phyloP scores from a whole-genome alignment of 495 filamentous ascomycete genomes.

The Astrothelium macrocarpum region DNA sequence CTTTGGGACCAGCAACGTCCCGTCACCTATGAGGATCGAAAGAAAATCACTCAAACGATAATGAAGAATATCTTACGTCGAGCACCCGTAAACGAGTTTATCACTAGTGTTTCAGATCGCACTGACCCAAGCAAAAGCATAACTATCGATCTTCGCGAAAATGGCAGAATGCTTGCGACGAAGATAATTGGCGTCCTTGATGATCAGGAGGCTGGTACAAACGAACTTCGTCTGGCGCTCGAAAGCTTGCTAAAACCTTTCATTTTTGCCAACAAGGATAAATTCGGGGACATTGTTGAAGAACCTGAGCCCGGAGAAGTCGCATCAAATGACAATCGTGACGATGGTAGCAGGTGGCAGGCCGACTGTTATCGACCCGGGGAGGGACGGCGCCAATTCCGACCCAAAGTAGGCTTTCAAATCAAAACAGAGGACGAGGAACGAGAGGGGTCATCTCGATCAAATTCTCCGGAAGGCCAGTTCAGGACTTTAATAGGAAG shows the following conservation, averaged over 20 bases:
- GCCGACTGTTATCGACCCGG: neutral
- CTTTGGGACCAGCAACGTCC: neutral
- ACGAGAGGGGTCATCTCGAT: neutral
- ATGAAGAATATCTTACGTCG: neutral
- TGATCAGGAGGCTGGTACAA: neutral
- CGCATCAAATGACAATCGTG: neutral
- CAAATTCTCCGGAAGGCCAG: neutral
- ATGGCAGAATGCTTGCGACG: neutral
- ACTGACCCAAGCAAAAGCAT: neutral
- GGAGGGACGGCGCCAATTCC: too few species aligned
- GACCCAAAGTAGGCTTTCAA: too few species aligned
- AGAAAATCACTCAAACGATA: neutral
- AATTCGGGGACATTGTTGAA: neutral
- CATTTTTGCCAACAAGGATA: neutral
- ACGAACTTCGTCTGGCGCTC: neutral
- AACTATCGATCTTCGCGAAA: neutral
- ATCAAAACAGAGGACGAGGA: neutral
- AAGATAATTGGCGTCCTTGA: neutral
- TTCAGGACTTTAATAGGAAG: too few species aligned
- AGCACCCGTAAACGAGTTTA: neutral
- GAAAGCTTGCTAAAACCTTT: neutral
- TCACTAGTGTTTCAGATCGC: neutral
- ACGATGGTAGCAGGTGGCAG: too few species aligned
- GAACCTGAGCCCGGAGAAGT: neutral
- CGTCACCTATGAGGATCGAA: neutral